These are phyloP conservation scores for Chytriomyces confervae DNA, from an alignment of 192 early-diverging fungal species.

Conservation along the genomic window DNA sequence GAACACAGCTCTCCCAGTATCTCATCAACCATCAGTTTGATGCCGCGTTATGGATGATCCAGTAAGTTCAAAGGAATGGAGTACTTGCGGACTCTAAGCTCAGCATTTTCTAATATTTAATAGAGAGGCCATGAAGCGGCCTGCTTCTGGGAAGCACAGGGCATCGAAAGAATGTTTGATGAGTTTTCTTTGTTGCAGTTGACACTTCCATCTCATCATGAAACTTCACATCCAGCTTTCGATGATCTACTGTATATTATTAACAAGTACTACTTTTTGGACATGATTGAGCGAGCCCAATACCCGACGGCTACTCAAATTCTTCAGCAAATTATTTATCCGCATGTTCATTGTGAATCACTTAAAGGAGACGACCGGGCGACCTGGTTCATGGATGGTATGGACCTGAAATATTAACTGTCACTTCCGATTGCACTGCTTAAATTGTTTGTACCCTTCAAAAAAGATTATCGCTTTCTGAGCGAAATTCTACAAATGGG, in stretches of 20 bases:
- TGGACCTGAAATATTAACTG: neutral
- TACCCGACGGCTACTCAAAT: constrained; percentile 30
- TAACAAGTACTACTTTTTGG: constrained; percentile 51
- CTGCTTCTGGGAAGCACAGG: no score
- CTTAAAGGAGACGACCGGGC: constrained; percentile 39
- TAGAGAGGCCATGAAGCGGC: no score
- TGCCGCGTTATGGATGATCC: constrained; percentile 39
- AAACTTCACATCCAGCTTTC: constrained; percentile 40
- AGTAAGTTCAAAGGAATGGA: constrained; percentile 1
- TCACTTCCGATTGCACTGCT: neutral
- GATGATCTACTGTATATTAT: constrained; percentile 57
- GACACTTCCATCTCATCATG: neutral
- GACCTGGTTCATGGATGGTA: constrained; percentile 49
- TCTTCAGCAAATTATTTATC: constrained; percentile 40
- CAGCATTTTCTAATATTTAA: no score
- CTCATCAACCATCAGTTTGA: constrained; percentile 35
- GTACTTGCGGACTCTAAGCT: no score
- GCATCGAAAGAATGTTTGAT: neutral
- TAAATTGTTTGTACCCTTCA: no score
- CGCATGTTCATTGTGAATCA: constrained; percentile 41
- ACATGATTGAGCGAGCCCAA: constrained; percentile 26
- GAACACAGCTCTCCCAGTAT: constrained; percentile 12
- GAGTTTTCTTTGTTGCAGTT: constrained; percentile 9
- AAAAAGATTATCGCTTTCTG: constrained; percentile 14
- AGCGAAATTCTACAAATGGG: neutral